Conservation (phyloP, 495 filamentous ascomycete genomes). For the Podospora fimiseda region DNA sequence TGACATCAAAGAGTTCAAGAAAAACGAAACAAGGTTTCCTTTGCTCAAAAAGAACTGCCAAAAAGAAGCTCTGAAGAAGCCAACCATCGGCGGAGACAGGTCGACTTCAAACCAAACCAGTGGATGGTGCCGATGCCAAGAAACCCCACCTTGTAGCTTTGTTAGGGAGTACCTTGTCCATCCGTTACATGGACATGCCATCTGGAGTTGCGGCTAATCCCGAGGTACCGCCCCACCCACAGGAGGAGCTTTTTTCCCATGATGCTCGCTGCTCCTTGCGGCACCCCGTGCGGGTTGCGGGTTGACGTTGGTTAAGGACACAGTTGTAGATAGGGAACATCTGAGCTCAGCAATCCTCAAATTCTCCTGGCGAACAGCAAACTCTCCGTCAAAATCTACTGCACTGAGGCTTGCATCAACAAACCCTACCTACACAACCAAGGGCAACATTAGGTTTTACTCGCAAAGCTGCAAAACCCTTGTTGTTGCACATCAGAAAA, state of each 20-base stretch:
- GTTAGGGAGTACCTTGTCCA: conserved; percentile 3
- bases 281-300: conserved; percentile 6
- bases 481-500: too few species aligned
- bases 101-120: background rate
- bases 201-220: conserved; percentile 4
- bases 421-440: too few species aligned
- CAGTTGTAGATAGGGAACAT: conserved; percentile 24
- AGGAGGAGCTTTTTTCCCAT: background rate
- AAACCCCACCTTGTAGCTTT: background rate
- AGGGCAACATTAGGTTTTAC: background rate
- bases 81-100: background rate
- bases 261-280: conserved; percentile 8
- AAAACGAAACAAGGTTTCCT: background rate
- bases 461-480: too few species aligned
- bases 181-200: background rate
- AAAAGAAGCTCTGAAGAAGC: background rate
- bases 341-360: conserved; percentile 18
- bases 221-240: conserved; percentile 13
- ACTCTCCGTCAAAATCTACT: too few species aligned
- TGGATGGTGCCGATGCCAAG: background rate
- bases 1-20: too few species aligned
- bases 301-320: conserved; percentile 26
- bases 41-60: background rate
- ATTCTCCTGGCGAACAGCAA: too few species aligned
- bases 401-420: too few species aligned